These are phyloP conservation scores for Syzygium jambos DNA, from an alignment of 345 rosid genomes.

Conservation along the genomic window DNA sequence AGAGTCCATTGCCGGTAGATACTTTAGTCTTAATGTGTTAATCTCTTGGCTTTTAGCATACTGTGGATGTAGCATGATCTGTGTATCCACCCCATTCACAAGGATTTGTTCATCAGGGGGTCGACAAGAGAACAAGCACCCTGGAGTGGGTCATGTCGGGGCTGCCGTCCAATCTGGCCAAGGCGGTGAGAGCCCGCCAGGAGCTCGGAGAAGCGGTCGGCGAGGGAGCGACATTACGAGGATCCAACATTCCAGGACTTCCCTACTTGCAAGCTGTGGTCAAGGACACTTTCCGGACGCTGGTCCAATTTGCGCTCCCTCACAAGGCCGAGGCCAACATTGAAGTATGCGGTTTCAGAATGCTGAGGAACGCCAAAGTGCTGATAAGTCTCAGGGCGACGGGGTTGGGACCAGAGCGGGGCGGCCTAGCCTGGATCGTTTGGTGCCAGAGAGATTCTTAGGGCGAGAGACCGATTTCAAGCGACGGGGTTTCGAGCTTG, in stretches of 20 bases:
- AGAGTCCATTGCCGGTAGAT: background rate
- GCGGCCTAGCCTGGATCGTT: background rate
- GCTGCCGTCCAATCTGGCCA: accelerated
- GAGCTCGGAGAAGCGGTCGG: too few relatives aligned
- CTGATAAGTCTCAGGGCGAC: background rate
- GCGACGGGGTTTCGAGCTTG: background rate
- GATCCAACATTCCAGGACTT: background rate
- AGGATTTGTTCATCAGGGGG: background rate
- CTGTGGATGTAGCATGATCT: too few relatives aligned
- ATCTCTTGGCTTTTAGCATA: too few relatives aligned
- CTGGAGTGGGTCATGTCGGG: background rate
- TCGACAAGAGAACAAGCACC: background rate
- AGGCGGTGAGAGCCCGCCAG: too few relatives aligned
- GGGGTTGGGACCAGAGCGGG: too few relatives aligned
- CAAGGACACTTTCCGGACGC: background rate
- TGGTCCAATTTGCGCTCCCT: background rate
- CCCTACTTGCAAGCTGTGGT: background rate
- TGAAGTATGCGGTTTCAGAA: background rate
- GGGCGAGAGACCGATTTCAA: background rate
- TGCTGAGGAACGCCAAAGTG: background rate
- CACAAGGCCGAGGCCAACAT: background rate
- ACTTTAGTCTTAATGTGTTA: too few relatives aligned
- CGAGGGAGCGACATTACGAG: accelerated
- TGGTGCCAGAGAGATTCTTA: accelerated
- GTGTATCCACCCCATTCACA: too few relatives aligned